Evolutionary conservation across 192 early-diverging fungal species (phyloP).

Genomic region (Podila clonocystis): DNA sequence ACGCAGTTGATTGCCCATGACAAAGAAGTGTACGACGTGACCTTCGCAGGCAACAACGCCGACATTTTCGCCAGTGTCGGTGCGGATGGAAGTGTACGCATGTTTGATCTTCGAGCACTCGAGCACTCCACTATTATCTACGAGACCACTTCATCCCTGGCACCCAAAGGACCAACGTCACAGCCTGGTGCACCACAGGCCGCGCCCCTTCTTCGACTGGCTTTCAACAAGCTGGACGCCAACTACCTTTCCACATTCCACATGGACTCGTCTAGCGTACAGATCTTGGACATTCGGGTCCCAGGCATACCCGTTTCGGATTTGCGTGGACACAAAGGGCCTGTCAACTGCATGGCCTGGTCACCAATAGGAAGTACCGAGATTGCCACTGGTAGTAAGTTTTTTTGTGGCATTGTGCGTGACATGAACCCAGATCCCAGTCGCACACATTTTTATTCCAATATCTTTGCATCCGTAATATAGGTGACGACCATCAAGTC

Average conservation of each 20-base stretch:
- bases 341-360: slow-evolving; percentile 91
- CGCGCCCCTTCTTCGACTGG: slow-evolving; percentile 78
- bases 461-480: slow-evolving; percentile 5
- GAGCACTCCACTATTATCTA: slow-evolving; percentile 99
- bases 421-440: background rate
- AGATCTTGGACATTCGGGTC: slow-evolving; percentile 91
- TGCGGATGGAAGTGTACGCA: slow-evolving; percentile 96
- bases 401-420: background rate
- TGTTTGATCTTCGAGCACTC: slow-evolving; percentile 96
- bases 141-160: slow-evolving; percentile 72
- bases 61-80: slow-evolving; percentile 97
- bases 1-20: slow-evolving; percentile 99
- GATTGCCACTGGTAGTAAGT: slow-evolving; percentile 86
- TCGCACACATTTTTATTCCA: slow-evolving; percentile 3
- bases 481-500: slow-evolving; percentile 90
- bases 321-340: slow-evolving; percentile 78
- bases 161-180: slow-evolving; percentile 29
- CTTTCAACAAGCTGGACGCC: slow-evolving; percentile 91
- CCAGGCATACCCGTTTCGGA: slow-evolving; percentile 89
- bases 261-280: slow-evolving; percentile 82
- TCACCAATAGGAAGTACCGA: slow-evolving; percentile 81
- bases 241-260: slow-evolving; percentile 95
- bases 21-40: slow-evolving; percentile 98
- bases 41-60: slow-evolving; percentile 82
- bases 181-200: slow-evolving; percentile 51